These are phyloP conservation scores for Colletotrichum musicola DNA, from an alignment of 2,329 filamentous ascomycete genomes.

Conservation along the genomic window DNA sequence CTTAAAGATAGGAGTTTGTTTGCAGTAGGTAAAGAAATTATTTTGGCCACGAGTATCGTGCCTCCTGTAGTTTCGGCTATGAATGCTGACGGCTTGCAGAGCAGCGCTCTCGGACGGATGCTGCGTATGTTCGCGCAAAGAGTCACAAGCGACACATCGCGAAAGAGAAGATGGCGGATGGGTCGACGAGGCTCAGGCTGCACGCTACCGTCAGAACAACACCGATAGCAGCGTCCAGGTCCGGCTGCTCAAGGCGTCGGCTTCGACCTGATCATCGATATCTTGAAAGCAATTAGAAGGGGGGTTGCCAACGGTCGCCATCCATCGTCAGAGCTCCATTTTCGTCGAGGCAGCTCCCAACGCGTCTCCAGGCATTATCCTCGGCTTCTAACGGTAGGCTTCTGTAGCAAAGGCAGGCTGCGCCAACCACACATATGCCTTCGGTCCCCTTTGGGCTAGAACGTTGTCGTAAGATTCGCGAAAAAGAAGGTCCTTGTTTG, in stretches of 20 bases:
- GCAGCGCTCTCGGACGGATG: not conserved
- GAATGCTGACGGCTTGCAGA: not conserved
- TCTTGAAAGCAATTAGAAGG: no score
- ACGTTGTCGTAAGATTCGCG: not conserved
- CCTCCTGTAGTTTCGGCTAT: not conserved
- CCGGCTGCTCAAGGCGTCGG: not conserved
- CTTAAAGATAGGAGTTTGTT: constrained; percentile 48
- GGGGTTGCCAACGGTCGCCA: no score
- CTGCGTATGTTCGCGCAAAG: not conserved
- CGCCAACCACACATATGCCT: not conserved
- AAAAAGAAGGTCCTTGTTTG: not conserved
- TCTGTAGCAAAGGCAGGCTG: no score
- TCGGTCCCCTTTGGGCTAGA: constrained; percentile 1
- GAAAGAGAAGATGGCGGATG: not conserved
- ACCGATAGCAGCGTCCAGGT: not conserved
- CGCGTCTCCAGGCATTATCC: no score
- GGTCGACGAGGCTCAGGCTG: not conserved
- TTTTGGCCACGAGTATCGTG: constrained; percentile 35
- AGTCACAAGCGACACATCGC: not conserved
- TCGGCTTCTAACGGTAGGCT: no score
- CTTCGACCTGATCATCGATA: no score
- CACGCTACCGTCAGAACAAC: not conserved
- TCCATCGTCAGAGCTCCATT: no score
- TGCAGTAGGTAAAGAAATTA: not conserved
- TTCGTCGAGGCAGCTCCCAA: no score